Evolutionary conservation across 1,284 basidiomycete genomes (phyloP).

Genomic region (Xerocomus amazonicus): DNA sequence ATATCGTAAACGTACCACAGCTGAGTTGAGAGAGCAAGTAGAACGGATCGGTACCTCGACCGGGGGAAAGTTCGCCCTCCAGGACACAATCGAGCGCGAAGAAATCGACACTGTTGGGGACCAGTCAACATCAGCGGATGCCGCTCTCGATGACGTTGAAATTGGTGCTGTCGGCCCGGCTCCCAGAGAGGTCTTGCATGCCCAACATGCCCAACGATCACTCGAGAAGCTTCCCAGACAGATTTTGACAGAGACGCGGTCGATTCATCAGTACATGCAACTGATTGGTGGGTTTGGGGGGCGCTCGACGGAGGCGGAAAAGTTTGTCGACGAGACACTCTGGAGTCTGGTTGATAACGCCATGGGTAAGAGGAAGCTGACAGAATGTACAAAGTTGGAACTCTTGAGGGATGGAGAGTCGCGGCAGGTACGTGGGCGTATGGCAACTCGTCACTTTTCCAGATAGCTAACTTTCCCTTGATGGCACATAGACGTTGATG

Average conservation of each 20-base stretch:
- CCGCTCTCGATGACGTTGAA: not conserved
- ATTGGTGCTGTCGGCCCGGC: not conserved
- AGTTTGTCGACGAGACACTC: conserved; percentile 38
- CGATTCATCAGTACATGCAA: conserved; percentile 46
- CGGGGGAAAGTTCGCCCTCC: not conserved
- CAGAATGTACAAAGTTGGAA: conserved; percentile 42
- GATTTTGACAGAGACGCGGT: conserved; percentile 44
- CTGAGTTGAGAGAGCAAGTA: conserved; percentile 10
- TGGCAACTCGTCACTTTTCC: too few relatives aligned
- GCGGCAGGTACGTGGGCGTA: conserved; percentile 39
- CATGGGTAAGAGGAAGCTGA: conserved; percentile 38
- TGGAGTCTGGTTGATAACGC: conserved; percentile 48
- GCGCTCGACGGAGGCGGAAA: conserved; percentile 13
- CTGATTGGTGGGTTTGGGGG: conserved; percentile 34
- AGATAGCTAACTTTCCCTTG: conserved; percentile 1
- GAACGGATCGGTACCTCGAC: conserved; percentile 4
- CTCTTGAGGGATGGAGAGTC: conserved; percentile 48
- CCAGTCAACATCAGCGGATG: not conserved
- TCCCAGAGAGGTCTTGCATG: conserved; percentile 3
- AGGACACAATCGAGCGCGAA: not conserved
- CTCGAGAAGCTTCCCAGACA: conserved; percentile 49
- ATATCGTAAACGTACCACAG: conserved; percentile 36
- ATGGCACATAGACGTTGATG: conserved; percentile 43
- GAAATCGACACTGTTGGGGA: not conserved
- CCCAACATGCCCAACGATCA: conserved; percentile 27